Base-by-base conservation (phyloP, 1,139 yeast species). In the Pichia sp. region DNA sequence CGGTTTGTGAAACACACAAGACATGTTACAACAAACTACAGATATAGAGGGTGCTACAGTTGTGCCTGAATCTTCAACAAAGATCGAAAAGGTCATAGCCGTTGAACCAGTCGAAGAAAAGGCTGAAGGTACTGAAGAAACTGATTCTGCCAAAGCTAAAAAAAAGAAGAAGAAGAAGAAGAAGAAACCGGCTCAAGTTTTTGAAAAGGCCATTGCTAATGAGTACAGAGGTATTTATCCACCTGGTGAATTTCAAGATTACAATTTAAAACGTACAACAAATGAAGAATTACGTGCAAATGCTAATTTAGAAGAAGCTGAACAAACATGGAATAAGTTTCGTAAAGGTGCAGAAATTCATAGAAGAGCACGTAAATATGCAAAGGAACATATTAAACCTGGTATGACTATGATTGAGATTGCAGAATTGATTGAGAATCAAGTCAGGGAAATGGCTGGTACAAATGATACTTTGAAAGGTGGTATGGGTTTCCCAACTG, bases 401-500 rank as follows among this genome's bases (percentile, higher is more conserved):
- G 98, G 98, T 20, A 85, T 89, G 95, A 68, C 82, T 22, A 83
- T 88, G 79, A 82, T 78, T 26, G 95, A 88, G 49, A 78, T 93
- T 52, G 96, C 95, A 14, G 87, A 91, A 58, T 69, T 82, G 50
- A 84, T 91, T 57, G 99, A 93, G 62, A 77, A 87, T 58, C 76
- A 91, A 1, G 83, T 86, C 3, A 74, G 97, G 54, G 74, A 78
- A 4, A 78, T 83, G 53, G 75, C 91, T 14, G 61, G 53, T 19
- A 55, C 60, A 0, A 79, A 74, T 38, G 80, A 81, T 50, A 80
- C 79, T 40, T 73, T 80, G 39, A 72, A 76, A 46, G 93, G 89
- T 11, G 99, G 99, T 32, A 78, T 89, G 55, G 99, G 97, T 3
- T 91, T 91, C 71, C 99, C 99, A 33, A 88, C 97, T 10, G 99